Evolutionary conservation across 768 basidiomycete genomes (phyloP).

Genomic region (Amyloporia xantha): DNA sequence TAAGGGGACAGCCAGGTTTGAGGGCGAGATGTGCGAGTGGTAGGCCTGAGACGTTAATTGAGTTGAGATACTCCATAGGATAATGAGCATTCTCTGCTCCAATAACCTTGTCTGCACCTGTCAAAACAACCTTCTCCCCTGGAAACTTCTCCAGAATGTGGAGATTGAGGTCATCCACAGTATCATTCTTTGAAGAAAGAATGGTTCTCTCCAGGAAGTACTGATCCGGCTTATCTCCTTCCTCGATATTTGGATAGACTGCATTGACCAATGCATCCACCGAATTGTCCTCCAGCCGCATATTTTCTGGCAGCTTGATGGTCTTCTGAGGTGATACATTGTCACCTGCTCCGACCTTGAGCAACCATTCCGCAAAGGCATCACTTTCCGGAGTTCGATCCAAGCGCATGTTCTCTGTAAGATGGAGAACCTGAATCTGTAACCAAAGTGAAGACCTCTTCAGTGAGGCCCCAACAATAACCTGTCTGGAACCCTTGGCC

Average conservation of each 20-base stretch:
- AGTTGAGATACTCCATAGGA: constrained; percentile 32
- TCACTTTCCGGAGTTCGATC: not conserved
- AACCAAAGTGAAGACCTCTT: constrained; percentile 12
- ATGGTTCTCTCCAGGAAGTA: constrained; percentile 33
- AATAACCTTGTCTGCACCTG: constrained; percentile 17
- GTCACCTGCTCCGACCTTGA: constrained; percentile 11
- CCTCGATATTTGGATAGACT: not conserved
- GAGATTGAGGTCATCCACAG: constrained; percentile 30
- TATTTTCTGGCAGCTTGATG: not conserved
- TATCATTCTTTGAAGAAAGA: constrained; percentile 28
- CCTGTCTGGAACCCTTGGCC: constrained; percentile 25
- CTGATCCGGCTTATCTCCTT: constrained; percentile 13
- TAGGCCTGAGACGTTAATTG: constrained; percentile 31
- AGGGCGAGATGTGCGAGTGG: constrained; percentile 23
- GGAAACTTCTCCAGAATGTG: constrained; percentile 13
- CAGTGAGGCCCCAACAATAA: constrained; percentile 31
- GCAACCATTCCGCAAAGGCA: constrained; percentile 12
- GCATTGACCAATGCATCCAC: constrained; percentile 1
- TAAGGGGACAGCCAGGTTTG: constrained; percentile 26
- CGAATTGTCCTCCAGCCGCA: not conserved
- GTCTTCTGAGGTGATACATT: not conserved
- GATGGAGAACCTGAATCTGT: constrained; percentile 1
- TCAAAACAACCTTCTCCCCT: constrained; percentile 14
- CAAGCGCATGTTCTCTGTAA: constrained; percentile 1
- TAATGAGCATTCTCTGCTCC: constrained; percentile 25